Evolutionary conservation across 2,329 filamentous ascomycete genomes (phyloP).

Genomic region (Aschersonia sp.): DNA sequence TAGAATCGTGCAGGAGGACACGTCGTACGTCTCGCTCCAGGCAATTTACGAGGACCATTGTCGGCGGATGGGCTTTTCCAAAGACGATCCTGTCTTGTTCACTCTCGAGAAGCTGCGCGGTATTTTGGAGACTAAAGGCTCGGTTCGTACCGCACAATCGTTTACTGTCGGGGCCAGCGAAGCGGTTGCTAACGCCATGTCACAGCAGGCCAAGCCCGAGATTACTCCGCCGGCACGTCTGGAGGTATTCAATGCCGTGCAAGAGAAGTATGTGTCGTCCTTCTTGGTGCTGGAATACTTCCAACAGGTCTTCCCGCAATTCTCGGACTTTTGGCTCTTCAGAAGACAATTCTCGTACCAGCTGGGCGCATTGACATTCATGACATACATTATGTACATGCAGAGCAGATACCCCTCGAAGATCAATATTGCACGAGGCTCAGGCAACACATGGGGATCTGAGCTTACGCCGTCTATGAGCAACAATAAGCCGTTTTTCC

Average conservation of each 20-base stretch:
- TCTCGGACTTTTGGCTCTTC: constrained; percentile 96
- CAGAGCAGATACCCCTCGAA: constrained; percentile 92
- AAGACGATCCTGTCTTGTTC: constrained; percentile 90
- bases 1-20: constrained; percentile 87
- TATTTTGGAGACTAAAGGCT: constrained; percentile 53
- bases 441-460: constrained; percentile 90
- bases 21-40: constrained; percentile 86
- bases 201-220: constrained; percentile 47
- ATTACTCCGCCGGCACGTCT: constrained; percentile 59
- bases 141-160: constrained; percentile 24
- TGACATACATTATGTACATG: constrained; percentile 98
- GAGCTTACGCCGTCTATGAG: constrained; percentile 89
- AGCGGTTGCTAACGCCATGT: neutral
- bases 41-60: constrained; percentile 95
- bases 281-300: constrained; percentile 80
- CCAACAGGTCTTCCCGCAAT: constrained; percentile 74
- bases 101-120: constrained; percentile 87
- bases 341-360: constrained; percentile 93
- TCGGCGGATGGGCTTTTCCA: constrained; percentile 69
- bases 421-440: constrained; percentile 74
- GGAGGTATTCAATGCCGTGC: constrained; percentile 89
- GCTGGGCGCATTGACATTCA: constrained; percentile 86
- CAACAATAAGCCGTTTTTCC: constrained; percentile 71
- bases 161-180: neutral
- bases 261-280: constrained; percentile 81